A percentile compares a stretch with the other conserved stretches of the same genome.
Evolutionary conservation across 2,329 filamentous ascomycete species (phyloP).

Genomic region (Penicillium aurantiogriseum): DNA sequence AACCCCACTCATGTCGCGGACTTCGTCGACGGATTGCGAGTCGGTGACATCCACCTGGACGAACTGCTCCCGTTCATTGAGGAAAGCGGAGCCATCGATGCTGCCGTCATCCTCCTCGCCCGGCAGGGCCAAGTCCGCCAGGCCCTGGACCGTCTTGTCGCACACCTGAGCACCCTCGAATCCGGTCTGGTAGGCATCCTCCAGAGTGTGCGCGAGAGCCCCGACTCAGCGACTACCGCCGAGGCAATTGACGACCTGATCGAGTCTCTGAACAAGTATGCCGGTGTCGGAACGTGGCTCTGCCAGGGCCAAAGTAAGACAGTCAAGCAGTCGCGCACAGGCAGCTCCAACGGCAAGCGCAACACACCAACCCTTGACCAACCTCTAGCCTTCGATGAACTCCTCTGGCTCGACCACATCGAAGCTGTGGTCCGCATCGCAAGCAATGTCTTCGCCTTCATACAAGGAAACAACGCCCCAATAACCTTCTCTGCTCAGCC

Average conservation of each 20-base stretch:
- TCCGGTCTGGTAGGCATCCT: conserved; percentile 74
- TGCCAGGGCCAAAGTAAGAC: conserved; percentile 81
- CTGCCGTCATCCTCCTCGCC: conserved; percentile 85
- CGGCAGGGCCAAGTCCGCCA: conserved; percentile 78
- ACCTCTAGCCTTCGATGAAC: conserved; percentile 59
- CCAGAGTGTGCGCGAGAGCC: conserved; percentile 56
- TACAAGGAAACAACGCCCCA: conserved; percentile 42
- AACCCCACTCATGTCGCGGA: conserved; percentile 78
- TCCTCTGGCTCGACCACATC: conserved; percentile 65
- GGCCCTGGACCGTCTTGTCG: conserved; percentile 82
- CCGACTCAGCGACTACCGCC: conserved; percentile 58
- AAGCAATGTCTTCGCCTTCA: conserved; percentile 59
- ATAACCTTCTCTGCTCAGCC: conserved; percentile 14
- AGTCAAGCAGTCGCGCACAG: conserved; percentile 36
- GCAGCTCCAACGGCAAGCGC: conserved; percentile 35
- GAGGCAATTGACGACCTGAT: conserved; percentile 72
- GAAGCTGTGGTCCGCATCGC: conserved; percentile 64
- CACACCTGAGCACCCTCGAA: conserved; percentile 76
- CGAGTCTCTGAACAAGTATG: conserved; percentile 79
- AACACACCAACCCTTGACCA: conserved; percentile 52
- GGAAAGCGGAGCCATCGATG: conserved; percentile 84
- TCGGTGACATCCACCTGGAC: conserved; percentile 74
- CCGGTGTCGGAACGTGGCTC: conserved; percentile 90
- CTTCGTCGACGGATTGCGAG: conserved; percentile 74
- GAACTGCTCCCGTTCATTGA: conserved; percentile 84